Evolutionary conservation across 495 filamentous ascomycete genomes (phyloP).

Genomic region (Podospora didyma): DNA sequence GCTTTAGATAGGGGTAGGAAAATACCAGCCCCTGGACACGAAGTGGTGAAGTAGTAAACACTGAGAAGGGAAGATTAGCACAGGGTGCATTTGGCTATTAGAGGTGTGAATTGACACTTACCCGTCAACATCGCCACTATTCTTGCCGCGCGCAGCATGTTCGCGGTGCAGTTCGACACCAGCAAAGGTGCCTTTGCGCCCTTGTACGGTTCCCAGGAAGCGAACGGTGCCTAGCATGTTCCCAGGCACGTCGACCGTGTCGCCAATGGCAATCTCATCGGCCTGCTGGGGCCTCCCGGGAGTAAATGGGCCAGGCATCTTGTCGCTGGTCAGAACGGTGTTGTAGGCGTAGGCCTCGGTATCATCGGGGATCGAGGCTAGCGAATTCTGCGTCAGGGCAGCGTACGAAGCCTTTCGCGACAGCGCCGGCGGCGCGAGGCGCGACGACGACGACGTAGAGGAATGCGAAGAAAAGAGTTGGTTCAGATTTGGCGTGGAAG

Average conservation of each 20-base stretch:
- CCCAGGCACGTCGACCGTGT: conserved; percentile 89
- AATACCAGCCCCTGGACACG: conserved; percentile 76
- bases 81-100: background rate
- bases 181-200: conserved; percentile 87
- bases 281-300: conserved; percentile 23
- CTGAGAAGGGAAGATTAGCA: conserved; percentile 32
- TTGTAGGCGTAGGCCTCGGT: conserved; percentile 53
- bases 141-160: conserved; percentile 82
- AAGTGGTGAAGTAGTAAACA: conserved; percentile 78
- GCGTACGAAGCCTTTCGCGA: conserved; percentile 64
- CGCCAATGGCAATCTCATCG: conserved; percentile 66
- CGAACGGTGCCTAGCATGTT: conserved; percentile 88
- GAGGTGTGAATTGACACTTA: conserved; percentile 35
- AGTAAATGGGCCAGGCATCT: conserved; percentile 30
- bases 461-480: conserved; percentile 41
- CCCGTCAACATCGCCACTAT: conserved; percentile 96
- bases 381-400: conserved; percentile 57
- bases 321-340: conserved; percentile 44
- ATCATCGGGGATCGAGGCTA: conserved; percentile 59
- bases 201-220: conserved; percentile 81
- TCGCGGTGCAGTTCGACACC: conserved; percentile 89
- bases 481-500: conserved; percentile 57
- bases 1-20: conserved; percentile 90
- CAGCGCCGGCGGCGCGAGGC: conserved; percentile 39
- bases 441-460: conserved; percentile 26